A percentile compares a stretch with the other conserved stretches of the same genome.
Evolutionary conservation across 1,139 yeast species (phyloP).

Genomic region (Kazachstania sp.): DNA sequence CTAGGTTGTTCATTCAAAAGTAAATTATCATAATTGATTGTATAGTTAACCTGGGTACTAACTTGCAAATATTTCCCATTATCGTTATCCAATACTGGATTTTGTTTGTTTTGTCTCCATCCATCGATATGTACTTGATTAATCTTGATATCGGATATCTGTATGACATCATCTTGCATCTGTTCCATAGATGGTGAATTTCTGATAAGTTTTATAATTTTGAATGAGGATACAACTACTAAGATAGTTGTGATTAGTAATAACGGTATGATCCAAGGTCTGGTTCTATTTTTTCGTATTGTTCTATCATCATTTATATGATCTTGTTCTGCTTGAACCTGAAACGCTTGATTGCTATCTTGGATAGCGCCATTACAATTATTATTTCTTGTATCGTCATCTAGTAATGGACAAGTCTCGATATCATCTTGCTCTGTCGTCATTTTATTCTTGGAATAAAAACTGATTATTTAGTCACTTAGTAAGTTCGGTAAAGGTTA

Average conservation of each 20-base stretch:
- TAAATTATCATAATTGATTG: conserved; percentile 18
- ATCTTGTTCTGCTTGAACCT: neutral
- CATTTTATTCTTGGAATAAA: too few species aligned
- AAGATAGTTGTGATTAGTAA: neutral
- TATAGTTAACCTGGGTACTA: conserved; percentile 12
- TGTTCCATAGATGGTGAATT: conserved; percentile 9
- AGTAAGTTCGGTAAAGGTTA: too few species aligned
- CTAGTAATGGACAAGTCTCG: conserved; percentile 16
- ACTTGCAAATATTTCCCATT: conserved; percentile 21
- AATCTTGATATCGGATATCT: conserved; percentile 19
- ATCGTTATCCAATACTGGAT: conserved; percentile 14
- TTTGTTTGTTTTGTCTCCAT: conserved; percentile 19
- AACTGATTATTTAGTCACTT: too few species aligned
- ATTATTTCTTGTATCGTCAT: too few species aligned
- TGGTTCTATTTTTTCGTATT: too few species aligned
- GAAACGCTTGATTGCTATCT: neutral
- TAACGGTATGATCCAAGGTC: too few species aligned
- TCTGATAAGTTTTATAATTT: neutral
- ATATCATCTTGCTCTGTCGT: conserved; percentile 5
- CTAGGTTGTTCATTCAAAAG: conserved; percentile 9
- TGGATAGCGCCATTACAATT: too few species aligned
- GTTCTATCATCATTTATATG: neutral
- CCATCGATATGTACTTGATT: conserved; percentile 23
- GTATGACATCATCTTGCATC: conserved; percentile 11
- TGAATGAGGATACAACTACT: neutral